Evolutionary conservation across 192 early-diverging fungal species (phyloP).

Genomic region (Kappamyces sp.): DNA sequence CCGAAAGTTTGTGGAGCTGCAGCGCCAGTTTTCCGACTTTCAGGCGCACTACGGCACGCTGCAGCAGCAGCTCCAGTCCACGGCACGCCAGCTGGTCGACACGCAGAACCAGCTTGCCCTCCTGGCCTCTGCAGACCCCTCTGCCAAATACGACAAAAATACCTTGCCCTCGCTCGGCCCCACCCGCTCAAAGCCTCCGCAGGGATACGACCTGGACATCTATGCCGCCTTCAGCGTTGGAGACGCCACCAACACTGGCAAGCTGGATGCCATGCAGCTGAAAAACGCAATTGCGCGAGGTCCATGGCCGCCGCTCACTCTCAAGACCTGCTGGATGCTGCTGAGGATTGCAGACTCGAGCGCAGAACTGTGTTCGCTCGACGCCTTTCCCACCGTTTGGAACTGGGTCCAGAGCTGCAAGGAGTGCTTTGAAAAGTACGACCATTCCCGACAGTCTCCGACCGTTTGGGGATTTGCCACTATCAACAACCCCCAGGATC

Average conservation of each 20-base stretch:
- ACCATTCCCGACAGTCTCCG: neutral
- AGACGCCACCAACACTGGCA: neutral
- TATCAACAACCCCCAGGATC: neutral
- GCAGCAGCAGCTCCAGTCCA: neutral
- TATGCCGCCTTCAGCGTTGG: neutral
- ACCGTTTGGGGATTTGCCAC: conserved; percentile 11
- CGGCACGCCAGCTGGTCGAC: neutral
- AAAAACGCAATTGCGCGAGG: conserved; percentile 1
- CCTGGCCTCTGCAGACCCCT: neutral
- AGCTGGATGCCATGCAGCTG: conserved; percentile 12
- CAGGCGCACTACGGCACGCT: neutral
- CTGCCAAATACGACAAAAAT: no score
- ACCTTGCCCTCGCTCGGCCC: neutral
- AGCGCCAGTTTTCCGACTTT: neutral
- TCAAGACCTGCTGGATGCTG: neutral
- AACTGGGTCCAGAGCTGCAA: conserved; percentile 6
- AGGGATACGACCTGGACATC: conserved; percentile 16
- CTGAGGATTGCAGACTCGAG: conserved; percentile 8
- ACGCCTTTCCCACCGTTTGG: conserved; percentile 9
- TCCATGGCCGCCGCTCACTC: conserved; percentile 13
- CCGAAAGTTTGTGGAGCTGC: conserved; percentile 6
- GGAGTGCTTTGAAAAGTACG: conserved; percentile 14
- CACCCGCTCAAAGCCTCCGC: neutral
- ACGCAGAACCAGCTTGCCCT: neutral
- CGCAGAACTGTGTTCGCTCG: conserved; percentile 2